Base-by-base conservation (phyloP, 176 grass and related monocot genomes). In the Juncus effusus region DNA sequence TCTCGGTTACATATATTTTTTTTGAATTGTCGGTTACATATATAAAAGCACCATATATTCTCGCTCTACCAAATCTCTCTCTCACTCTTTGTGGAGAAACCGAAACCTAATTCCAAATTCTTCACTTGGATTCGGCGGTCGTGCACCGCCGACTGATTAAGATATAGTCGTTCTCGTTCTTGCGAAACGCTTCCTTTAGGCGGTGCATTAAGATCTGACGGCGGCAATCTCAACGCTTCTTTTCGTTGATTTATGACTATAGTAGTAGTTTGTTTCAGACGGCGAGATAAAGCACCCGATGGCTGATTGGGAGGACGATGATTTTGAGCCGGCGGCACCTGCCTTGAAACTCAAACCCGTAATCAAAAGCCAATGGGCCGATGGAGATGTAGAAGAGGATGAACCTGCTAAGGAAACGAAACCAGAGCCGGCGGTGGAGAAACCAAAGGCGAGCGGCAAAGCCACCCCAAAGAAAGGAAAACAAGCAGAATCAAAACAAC, bases 361-460 rank as follows among this genome's bases (percentile, higher is more conserved):
- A 51, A 28, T 28, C 19, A 94, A 94, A 62, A 85, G 14, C 63
- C 76, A 78, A 63, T 94, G 90, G 85, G 90, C n/a, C 41, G 85
- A 94, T 71, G 90, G 88, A 85, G 90, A 88, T 80, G 90, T 62
- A 35, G 90, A 94, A 61, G 85, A 85, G 42, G 85, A 94, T 4
- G 86, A 85, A 49, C 39, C 67, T 47, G 88, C 81, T 16, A 79
- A 94, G 85, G 90, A 78, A 85, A 82, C 81, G 53, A 85, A 88
- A 67, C 79, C 81, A 16, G 67, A 16, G 1, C 79, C 78, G 74
- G 75, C 63, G 6, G 63, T 70, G 38, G 84, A 74, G 77, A 85
- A 82, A 65, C 7, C 72, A 9, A 88, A 94, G 72, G 47, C 72
- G 39, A 83, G 78, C 19, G 55, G 12, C 50, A 88, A 94, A 82